These are phyloP conservation scores for Gonium pectorale DNA, from an alignment of 139 green algal species.

Conservation along the genomic window DNA sequence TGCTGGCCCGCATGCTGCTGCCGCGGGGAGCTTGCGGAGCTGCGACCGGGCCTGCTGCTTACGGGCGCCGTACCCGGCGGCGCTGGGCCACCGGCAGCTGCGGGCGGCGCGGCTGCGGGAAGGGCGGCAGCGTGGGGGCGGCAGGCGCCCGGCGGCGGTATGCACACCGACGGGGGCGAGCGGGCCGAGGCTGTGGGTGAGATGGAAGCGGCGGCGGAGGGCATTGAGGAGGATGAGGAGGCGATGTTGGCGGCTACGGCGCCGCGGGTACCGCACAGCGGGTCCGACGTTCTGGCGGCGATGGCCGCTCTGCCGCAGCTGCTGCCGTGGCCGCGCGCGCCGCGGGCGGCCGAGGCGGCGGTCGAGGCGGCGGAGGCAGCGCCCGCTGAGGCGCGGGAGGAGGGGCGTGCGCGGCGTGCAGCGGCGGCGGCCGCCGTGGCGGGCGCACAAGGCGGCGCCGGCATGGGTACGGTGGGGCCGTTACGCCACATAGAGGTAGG, in stretches of 20 bases:
- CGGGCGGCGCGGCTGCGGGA: neutral
- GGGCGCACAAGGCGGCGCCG: too few species aligned
- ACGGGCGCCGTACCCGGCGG: too few species aligned
- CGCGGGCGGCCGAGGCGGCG: neutral
- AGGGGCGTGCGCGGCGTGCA: neutral
- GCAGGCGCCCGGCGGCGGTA: too few species aligned
- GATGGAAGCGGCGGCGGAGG: neutral
- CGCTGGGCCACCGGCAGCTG: neutral
- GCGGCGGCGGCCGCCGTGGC: too few species aligned
- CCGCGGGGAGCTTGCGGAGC: neutral
- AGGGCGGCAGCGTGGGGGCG: too few species aligned
- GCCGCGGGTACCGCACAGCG: neutral
- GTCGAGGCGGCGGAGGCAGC: neutral
- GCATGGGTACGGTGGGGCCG: too few species aligned
- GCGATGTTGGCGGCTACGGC: neutral
- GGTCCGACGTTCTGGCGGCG: neutral
- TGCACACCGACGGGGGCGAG: too few species aligned
- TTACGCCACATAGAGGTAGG: too few species aligned
- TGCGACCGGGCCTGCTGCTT: too few species aligned
- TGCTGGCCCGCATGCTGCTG: neutral
- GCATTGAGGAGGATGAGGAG: neutral
- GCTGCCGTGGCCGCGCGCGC: neutral
- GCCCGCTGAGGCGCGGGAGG: neutral
- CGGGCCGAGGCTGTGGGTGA: neutral
- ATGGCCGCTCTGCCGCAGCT: neutral